phyloP scores from a whole-genome alignment of 345 rosid species.

The Reutealis trisperma region DNA sequence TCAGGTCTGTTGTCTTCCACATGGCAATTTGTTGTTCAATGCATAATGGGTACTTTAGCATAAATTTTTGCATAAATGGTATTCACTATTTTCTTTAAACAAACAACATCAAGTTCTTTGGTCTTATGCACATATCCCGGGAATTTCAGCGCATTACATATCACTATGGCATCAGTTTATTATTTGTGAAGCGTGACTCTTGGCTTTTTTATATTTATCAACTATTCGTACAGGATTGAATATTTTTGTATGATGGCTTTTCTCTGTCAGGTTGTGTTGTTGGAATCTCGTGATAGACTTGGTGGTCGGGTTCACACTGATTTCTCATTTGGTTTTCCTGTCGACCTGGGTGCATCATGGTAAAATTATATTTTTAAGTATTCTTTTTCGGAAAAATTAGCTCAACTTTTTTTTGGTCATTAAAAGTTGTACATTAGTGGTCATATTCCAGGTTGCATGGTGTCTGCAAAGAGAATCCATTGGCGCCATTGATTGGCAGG shows the following conservation, averaged over 20 bases:
- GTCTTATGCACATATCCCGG: background rate
- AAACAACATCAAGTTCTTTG: too few species aligned
- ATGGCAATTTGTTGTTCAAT: background rate
- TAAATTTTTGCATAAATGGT: too few species aligned
- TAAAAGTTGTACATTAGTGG: slow-evolving; percentile 4
- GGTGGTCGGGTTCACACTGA: slow-evolving; percentile 88
- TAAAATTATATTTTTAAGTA: background rate
- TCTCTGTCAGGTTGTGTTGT: slow-evolving; percentile 58
- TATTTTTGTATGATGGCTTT: slow-evolving; percentile 6
- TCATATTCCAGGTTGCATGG: slow-evolving; percentile 79
- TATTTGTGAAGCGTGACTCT: background rate
- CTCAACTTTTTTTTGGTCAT: background rate
- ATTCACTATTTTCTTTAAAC: too few species aligned
- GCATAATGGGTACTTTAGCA: too few species aligned
- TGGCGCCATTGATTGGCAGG: slow-evolving; percentile 85
- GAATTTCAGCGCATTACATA: background rate
- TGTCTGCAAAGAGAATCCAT: slow-evolving; percentile 88
- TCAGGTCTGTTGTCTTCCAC: slow-evolving; percentile 47
- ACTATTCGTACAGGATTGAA: too few species aligned
- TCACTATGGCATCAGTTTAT: too few species aligned
- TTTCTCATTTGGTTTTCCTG: slow-evolving; percentile 86
- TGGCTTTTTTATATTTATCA: background rate
- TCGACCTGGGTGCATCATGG: slow-evolving; percentile 78
- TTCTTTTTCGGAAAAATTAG: background rate
- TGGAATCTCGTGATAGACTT: slow-evolving; percentile 81